Evolutionary conservation across 2,329 filamentous ascomycete genomes (phyloP).

Genomic region (Cyanodermella asteris): DNA sequence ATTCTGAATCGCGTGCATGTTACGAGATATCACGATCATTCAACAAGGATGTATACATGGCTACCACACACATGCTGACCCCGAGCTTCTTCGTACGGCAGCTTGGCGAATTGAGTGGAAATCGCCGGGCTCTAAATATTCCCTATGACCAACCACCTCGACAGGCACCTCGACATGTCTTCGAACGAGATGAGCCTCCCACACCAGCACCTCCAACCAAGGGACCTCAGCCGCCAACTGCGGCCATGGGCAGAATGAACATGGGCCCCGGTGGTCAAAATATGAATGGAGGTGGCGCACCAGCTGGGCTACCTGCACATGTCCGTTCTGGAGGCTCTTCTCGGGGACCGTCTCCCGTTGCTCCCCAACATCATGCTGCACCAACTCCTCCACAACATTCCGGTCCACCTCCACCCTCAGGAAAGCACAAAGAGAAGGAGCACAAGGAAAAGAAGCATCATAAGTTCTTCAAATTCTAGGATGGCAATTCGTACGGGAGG

Average conservation of each 20-base stretch:
- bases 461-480: no score
- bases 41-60: constrained; percentile 65
- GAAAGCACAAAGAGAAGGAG: no score
- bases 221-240: constrained; percentile 12
- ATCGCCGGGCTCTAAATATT: constrained; percentile 55
- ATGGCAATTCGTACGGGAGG: no score
- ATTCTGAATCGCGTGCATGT: constrained; percentile 70
- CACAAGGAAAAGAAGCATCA: no score
- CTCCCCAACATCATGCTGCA: no score
- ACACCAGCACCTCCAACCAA: constrained; percentile 31
- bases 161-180: constrained; percentile 68
- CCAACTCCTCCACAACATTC: no score
- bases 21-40: constrained; percentile 61
- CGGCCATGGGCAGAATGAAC: constrained; percentile 6
- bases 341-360: no score
- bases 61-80: constrained; percentile 80
- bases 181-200: constrained; percentile 44
- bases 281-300: no score
- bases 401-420: no score
- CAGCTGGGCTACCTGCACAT: no score
- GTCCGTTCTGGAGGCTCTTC: no score
- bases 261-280: constrained; percentile 15
- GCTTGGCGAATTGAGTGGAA: constrained; percentile 53
- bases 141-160: constrained; percentile 60
- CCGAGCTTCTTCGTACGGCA: constrained; percentile 67